phyloP scores from a whole-genome alignment of 73 alveolate genomes.

The Durusdinium trenchii region DNA sequence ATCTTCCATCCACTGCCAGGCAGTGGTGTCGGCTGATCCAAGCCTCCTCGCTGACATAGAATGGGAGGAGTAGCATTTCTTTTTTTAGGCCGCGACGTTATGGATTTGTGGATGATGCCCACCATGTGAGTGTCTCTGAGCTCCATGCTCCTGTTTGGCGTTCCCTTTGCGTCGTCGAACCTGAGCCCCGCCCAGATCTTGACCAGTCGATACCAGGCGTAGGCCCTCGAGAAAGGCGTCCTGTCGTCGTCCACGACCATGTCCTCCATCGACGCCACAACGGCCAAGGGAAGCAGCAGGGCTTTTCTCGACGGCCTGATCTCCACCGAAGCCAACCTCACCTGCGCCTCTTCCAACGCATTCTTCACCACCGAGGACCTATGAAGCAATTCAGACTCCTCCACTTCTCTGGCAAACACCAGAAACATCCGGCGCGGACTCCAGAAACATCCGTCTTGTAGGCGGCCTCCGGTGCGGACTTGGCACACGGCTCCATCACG shows the following conservation, averaged over 20 bases:
- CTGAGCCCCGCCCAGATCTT: not conserved
- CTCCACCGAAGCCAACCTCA: not conserved
- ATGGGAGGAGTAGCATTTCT: no score
- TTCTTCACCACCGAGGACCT: not conserved
- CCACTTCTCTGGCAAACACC: not conserved
- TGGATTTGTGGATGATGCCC: no score
- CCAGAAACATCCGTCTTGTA: not conserved
- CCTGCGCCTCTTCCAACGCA: not conserved
- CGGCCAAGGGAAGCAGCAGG: not conserved
- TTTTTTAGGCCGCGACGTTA: no score
- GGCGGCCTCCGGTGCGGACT: not conserved
- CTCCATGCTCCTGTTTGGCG: no score
- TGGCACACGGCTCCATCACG: not conserved
- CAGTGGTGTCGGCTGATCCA: no score
- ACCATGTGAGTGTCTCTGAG: no score
- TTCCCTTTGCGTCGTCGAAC: not conserved
- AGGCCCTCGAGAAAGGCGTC: not conserved
- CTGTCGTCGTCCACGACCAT: not conserved
- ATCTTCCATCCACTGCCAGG: no score
- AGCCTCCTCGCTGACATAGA: no score
- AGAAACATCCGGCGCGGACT: not conserved
- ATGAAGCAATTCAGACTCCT: no score
- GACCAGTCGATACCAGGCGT: not conserved
- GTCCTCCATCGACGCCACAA: not conserved
- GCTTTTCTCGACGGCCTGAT: not conserved